phyloP scores from a whole-genome alignment of 352 stramenopile species.

The Globisporangium yorkense region DNA sequence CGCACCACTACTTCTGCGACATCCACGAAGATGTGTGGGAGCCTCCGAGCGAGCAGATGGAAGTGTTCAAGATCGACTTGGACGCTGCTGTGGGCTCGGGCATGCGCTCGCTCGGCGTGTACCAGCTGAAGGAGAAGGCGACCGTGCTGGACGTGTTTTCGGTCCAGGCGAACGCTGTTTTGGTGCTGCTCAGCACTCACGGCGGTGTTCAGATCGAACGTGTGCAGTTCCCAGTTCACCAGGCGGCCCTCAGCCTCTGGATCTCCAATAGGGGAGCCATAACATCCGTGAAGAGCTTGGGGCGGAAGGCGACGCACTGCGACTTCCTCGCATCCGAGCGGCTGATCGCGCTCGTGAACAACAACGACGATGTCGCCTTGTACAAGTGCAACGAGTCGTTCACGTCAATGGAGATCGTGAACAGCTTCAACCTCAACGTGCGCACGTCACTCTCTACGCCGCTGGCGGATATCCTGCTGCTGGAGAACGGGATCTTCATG shows the following conservation, averaged over 20 bases:
- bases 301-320: not conserved
- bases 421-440: slow-evolving; percentile 6
- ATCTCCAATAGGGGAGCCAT: not conserved
- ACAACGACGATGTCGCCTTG: not conserved
- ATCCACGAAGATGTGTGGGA: slow-evolving; percentile 9
- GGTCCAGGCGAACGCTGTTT: slow-evolving; percentile 1
- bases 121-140: not conserved
- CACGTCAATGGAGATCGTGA: slow-evolving; percentile 8
- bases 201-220: not conserved
- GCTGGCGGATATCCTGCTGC: slow-evolving; percentile 8
- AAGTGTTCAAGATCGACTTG: slow-evolving; percentile 14
- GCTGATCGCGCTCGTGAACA: not conserved
- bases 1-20: slow-evolving; percentile 1
- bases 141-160: slow-evolving; percentile 5
- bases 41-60: slow-evolving; percentile 8
- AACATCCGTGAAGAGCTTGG: slow-evolving; percentile 2
- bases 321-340: slow-evolving; percentile 2
- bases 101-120: slow-evolving; percentile 6
- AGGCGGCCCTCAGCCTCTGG: not conserved
- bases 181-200: slow-evolving; percentile 2
- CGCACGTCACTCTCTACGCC: slow-evolving; percentile 10
- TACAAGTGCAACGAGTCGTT: slow-evolving; percentile 16
- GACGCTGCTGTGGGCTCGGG: not conserved
- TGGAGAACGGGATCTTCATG: slow-evolving; percentile 18
- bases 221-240: slow-evolving; percentile 4